Base-by-base conservation (phyloP, 352 stramenopile genomes). In the Pythium angustatum region DNA sequence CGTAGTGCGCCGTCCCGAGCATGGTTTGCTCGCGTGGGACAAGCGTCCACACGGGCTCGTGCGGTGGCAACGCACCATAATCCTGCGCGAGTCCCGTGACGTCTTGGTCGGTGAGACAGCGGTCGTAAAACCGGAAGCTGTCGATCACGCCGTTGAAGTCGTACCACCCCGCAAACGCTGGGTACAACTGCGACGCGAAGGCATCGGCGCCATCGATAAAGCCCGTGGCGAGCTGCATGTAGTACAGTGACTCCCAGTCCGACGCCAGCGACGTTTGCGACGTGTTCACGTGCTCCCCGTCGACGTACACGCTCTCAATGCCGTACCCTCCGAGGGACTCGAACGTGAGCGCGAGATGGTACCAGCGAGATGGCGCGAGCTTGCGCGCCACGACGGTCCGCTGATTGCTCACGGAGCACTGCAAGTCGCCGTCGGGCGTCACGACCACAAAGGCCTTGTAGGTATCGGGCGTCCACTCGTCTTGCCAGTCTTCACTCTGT, bases 121-220 rank as follows among this genome's bases (percentile, higher is more conserved):
- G 26, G 3, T 34, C 41, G 24, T 48, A 64, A 34, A 64, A n/a
- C 5, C 34, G 57, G 26, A 36, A 48, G 22, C 36, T 48, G 34
- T 64, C 47, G 24, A 64, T 48, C 1, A 51, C 34, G 19, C 57
- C 57, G 57, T 64, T 64, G 22, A 64, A 57, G 7, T 55, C 57
- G 34, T 57, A 50, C 57, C 57, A 64, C 10, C 45, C 57, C 21
- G 24, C 14, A 26, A 48, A 52, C 5, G 11, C 30, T 3, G 19
- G 7, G 5, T 19, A 24, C 8, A 22, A 22, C 7, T 57, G 49
- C 14, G 30, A 22, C 0, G 15, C 24, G 2, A 14, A 38, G 14
- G 27, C 5, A 22, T 10, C 17, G 21, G 4, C 17, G 19, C 6
- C 11, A 24, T 28, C 47, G 26, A 60, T 6, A n/a, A 34, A 64